Conservation (phyloP, 2,329 filamentous ascomycete genomes). For the Westerdykella ornata region DNA sequence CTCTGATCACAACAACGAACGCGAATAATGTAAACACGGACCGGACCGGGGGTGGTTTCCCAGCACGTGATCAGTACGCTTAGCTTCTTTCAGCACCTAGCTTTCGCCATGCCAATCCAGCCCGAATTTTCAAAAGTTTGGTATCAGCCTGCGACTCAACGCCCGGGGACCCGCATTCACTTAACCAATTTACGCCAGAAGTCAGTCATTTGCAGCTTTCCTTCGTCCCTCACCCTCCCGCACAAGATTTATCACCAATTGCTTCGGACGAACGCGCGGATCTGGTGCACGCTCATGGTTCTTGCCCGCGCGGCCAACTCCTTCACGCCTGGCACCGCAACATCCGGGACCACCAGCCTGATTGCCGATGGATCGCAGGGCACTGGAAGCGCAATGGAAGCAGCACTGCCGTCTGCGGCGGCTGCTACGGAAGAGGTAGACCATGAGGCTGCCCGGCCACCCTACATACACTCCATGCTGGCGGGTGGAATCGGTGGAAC, state of each 20-base stretch:
- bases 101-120: constrained; percentile 17
- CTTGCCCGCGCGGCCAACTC: constrained; percentile 46
- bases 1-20: background rate
- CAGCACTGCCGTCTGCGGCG: constrained; percentile 12
- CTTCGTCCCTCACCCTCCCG: background rate
- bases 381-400: constrained; percentile 18
- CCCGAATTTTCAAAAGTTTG: constrained; percentile 20
- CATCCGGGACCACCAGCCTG: constrained; percentile 26
- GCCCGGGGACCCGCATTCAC: constrained; percentile 5
- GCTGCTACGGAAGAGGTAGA: constrained; percentile 28
- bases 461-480: constrained; percentile 73
- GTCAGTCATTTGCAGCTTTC: background rate
- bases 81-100: constrained; percentile 5
- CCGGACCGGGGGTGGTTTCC: too few species aligned
- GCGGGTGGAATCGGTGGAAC: constrained; percentile 89
- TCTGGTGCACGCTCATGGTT: constrained; percentile 40
- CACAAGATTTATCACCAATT: too few species aligned
- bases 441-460: constrained; percentile 41
- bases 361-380: constrained; percentile 35
- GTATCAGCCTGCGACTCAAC: constrained; percentile 10
- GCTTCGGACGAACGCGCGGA: constrained; percentile 7
- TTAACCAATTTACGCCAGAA: background rate
- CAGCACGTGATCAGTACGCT: constrained; percentile 5
- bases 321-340: constrained; percentile 31
- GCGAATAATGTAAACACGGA: constrained; percentile 4